Conservation (phyloP, 257 asterid species). For the Scutellaria barbata region DNA sequence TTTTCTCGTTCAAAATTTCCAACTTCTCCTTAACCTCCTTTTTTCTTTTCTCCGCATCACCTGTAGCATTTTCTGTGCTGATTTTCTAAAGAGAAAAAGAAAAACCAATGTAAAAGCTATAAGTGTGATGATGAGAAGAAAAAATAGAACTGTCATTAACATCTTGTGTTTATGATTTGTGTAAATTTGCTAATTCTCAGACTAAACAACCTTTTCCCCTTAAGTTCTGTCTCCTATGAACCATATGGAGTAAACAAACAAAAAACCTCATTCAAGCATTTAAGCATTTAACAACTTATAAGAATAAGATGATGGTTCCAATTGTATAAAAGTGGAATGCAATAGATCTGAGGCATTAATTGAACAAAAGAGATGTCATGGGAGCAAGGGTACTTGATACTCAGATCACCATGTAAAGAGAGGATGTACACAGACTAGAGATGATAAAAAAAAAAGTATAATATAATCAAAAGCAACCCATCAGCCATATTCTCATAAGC, state of each 20-base stretch:
- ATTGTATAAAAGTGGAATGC: neutral
- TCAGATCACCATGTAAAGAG: neutral
- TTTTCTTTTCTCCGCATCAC: slow-evolving; percentile 61
- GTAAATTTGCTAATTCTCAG: slow-evolving; percentile 3
- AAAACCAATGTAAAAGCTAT: slow-evolving; percentile 25
- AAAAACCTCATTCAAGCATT: neutral
- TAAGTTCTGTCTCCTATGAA: neutral
- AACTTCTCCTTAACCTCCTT: slow-evolving; percentile 81
- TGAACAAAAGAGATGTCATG: neutral
- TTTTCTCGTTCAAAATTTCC: slow-evolving; percentile 70
- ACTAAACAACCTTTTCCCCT: slow-evolving; percentile 7
- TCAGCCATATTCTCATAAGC: neutral
- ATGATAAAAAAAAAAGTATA: neutral
- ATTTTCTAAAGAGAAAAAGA: slow-evolving; percentile 46
- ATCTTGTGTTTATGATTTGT: slow-evolving; percentile 21
- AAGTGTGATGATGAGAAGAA: neutral
- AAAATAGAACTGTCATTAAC: neutral
- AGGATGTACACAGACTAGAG: neutral
- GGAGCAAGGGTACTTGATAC: neutral
- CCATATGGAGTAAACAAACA: slow-evolving; percentile 1
- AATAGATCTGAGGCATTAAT: neutral
- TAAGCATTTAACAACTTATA: neutral
- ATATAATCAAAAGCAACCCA: slow-evolving; percentile 7
- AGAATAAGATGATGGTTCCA: slow-evolving; percentile 14
- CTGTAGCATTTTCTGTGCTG: slow-evolving; percentile 48